Conservation (phyloP, 345 rosid species). For the Salix exigua region DNA sequence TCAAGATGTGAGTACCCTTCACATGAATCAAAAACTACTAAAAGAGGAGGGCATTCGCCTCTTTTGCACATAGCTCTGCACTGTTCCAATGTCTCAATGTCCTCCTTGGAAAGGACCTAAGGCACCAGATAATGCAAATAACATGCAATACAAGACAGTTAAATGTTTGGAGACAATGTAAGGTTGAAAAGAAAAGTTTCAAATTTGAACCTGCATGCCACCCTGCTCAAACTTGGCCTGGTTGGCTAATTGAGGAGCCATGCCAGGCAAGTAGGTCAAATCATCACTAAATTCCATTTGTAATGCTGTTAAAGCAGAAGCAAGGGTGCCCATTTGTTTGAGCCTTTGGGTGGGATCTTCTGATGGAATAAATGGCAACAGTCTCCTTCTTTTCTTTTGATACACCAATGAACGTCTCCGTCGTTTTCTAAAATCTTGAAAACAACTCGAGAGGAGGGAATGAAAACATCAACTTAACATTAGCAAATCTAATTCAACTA, state of each 20-base stretch:
- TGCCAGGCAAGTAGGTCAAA: conserved; percentile 52
- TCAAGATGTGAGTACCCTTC: conserved; percentile 60
- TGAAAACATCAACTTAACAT: conserved; percentile 16
- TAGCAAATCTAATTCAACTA: conserved; percentile 4
- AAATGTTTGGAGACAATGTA: not conserved
- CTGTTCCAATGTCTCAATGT: conserved; percentile 60
- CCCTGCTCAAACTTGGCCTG: conserved; percentile 68
- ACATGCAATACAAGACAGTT: not conserved
- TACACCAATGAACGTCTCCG: conserved; percentile 65
- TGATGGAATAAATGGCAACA: conserved; percentile 69
- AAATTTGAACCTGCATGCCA: conserved; percentile 73
- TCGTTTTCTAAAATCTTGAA: conserved; percentile 54
- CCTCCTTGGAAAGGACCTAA: conserved; percentile 76
- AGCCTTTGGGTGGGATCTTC: conserved; percentile 60
- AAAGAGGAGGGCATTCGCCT: conserved; percentile 83
- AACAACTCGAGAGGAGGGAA: conserved; percentile 9
- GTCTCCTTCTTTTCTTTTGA: conserved; percentile 71
- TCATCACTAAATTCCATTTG: conserved; percentile 64
- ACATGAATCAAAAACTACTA: conserved; percentile 73
- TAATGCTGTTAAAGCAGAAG: conserved; percentile 69
- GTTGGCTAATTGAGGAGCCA: conserved; percentile 79
- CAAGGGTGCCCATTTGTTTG: conserved; percentile 77
- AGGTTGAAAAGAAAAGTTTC: not conserved
- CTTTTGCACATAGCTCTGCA: conserved; percentile 69
- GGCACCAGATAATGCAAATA: not conserved